Evolutionary conservation across 805 yeast genomes (phyloP).

Genomic region (Yarrowia sp.): DNA sequence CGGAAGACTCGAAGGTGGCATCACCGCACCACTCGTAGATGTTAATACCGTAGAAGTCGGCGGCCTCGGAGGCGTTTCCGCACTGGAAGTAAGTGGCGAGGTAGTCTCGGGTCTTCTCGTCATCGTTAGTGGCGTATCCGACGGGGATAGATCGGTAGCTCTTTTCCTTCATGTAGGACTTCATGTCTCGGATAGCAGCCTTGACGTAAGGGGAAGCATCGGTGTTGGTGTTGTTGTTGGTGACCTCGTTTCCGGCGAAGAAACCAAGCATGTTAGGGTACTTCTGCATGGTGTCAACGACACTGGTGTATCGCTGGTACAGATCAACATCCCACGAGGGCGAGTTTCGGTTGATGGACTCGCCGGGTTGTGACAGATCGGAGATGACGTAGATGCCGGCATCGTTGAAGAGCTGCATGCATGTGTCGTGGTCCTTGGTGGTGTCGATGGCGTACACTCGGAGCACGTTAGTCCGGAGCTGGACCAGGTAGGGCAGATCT

Average conservation of each 20-base stretch:
- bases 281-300: conserved; percentile 73
- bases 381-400: conserved; percentile 91
- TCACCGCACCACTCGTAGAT: conserved; percentile 88
- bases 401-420: conserved; percentile 70
- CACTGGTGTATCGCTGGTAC: conserved; percentile 73
- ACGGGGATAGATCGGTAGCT: conserved; percentile 81
- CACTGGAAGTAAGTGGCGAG: conserved; percentile 86
- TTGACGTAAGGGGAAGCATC: conserved; percentile 91
- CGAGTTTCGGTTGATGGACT: conserved; percentile 69
- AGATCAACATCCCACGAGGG: conserved; percentile 78
- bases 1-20: conserved; percentile 53
- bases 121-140: conserved; percentile 93
- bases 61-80: conserved; percentile 59
- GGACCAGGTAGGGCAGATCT: conserved; percentile 73
- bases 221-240: conserved; percentile 77
- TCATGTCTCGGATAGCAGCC: conserved; percentile 91
- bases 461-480: conserved; percentile 70
- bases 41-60: conserved; percentile 80
- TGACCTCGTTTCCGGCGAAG: conserved; percentile 97
- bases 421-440: conserved; percentile 63
- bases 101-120: conserved; percentile 69
- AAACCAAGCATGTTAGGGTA: conserved; percentile 86
- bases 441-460: conserved; percentile 87
- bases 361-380: conserved; percentile 82
- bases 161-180: conserved; percentile 63